These are phyloP conservation scores for Ilex paraguariensis DNA, from an alignment of 305 asterid genomes.

Conservation along the genomic window DNA sequence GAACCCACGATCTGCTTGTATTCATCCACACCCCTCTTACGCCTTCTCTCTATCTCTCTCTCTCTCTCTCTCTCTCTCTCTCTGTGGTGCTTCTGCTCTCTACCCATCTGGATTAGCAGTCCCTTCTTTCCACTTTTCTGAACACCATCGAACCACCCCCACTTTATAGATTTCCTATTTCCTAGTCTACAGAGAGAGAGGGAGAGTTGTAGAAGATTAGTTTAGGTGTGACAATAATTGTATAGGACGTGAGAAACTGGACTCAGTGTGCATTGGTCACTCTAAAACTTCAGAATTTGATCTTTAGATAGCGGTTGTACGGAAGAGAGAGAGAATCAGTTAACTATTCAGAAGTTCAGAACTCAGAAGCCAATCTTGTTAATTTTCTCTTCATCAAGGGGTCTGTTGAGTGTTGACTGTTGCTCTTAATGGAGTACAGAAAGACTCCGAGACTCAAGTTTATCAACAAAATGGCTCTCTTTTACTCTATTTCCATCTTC, in stretches of 20 bases:
- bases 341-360: neutral
- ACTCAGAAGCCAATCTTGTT: neutral
- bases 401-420: too few relatives aligned
- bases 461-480: constrained; percentile 6
- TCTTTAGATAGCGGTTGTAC: neutral
- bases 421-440: neutral
- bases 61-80: neutral
- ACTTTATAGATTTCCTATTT: neutral
- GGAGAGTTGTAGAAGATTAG: neutral
- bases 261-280: too few relatives aligned
- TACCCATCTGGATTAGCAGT: too few relatives aligned
- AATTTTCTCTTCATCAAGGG: too few relatives aligned
- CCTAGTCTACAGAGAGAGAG: neutral
- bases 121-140: neutral
- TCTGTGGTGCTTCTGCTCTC: neutral
- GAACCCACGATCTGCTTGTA: constrained; percentile 27
- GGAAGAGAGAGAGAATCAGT: neutral
- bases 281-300: too few relatives aligned
- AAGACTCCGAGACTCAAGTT: constrained; percentile 5
- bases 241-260: too few relatives aligned
- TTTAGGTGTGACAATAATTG: too few relatives aligned
- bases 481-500: constrained; percentile 1
- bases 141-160: neutral
- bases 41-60: neutral
- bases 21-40: constrained; percentile 3